These are phyloP conservation scores for Penicillium sp. DNA, from an alignment of 2,329 filamentous ascomycete genomes.

Conservation along the genomic window DNA sequence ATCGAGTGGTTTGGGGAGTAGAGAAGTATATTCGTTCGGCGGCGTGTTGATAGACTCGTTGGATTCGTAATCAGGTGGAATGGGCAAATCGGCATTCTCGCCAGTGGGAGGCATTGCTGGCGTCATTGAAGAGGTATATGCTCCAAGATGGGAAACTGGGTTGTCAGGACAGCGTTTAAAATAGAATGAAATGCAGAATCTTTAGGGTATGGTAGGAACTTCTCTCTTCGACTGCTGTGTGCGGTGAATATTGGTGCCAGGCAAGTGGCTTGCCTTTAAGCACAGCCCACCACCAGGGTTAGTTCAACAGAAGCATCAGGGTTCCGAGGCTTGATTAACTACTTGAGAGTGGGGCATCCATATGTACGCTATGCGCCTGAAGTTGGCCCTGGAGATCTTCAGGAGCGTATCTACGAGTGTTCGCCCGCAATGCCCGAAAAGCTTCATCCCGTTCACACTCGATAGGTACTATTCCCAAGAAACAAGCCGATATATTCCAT, in stretches of 20 bases:
- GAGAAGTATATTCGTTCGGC: conserved; percentile 31
- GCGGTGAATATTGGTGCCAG: not conserved
- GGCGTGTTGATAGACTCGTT: not conserved
- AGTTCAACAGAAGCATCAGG: not conserved
- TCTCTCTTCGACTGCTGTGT: not conserved
- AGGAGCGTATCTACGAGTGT: no score
- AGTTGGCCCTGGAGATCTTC: not conserved
- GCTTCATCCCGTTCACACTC: no score
- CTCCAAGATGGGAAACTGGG: no score
- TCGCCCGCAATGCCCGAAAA: no score
- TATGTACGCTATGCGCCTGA: not conserved
- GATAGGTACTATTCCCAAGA: no score
- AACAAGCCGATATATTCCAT: no score
- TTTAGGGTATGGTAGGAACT: no score
- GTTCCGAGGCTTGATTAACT: not conserved
- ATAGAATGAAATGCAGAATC: no score
- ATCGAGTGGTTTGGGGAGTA: conserved; percentile 27
- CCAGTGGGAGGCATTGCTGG: not conserved
- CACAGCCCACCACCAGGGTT: not conserved
- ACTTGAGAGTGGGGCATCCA: not conserved
- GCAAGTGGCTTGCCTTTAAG: not conserved
- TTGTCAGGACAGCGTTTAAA: no score
- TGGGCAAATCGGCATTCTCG: not conserved
- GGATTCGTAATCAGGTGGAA: not conserved
- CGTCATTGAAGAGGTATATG: no score